Evolutionary conservation across 2,329 filamentous ascomycete species (phyloP).

Genomic region (Phialophora macrospora): DNA sequence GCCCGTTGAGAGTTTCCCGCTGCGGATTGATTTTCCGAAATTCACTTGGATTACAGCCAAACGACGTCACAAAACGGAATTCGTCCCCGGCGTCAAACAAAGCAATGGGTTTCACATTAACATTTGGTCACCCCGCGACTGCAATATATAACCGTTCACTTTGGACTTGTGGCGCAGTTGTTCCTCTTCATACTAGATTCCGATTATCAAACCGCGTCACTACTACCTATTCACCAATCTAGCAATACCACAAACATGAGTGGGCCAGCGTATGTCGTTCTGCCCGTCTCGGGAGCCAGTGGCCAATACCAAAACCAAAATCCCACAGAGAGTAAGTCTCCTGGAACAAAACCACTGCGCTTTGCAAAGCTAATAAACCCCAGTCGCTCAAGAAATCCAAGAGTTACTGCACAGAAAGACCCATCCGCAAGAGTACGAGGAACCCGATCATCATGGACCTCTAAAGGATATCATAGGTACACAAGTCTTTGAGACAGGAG

Average conservation of each 20-base stretch:
- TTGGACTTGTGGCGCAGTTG: not conserved
- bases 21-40: not conserved
- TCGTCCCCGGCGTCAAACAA: not conserved
- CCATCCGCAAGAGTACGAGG: not conserved
- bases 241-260: not conserved
- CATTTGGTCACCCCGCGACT: not conserved
- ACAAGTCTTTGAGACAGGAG: too few relatives aligned
- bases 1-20: not conserved
- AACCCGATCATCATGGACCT: not conserved
- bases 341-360: not conserved
- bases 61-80: not conserved
- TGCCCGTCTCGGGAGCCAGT: not conserved
- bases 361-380: not conserved
- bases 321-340: not conserved
- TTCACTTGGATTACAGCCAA: not conserved
- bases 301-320: not conserved
- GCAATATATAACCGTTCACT: not conserved
- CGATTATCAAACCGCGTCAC: not conserved
- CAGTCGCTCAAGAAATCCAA: not conserved
- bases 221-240: not conserved
- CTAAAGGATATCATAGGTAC: not conserved
- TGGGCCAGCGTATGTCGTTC: not conserved
- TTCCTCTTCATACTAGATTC: not conserved
- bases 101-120: not conserved
- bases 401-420: not conserved